A percentile compares a stretch with the other conserved stretches of the same genome.
Evolutionary conservation across 345 rosid genomes (phyloP).

Genomic region (Brassica nigra): DNA sequence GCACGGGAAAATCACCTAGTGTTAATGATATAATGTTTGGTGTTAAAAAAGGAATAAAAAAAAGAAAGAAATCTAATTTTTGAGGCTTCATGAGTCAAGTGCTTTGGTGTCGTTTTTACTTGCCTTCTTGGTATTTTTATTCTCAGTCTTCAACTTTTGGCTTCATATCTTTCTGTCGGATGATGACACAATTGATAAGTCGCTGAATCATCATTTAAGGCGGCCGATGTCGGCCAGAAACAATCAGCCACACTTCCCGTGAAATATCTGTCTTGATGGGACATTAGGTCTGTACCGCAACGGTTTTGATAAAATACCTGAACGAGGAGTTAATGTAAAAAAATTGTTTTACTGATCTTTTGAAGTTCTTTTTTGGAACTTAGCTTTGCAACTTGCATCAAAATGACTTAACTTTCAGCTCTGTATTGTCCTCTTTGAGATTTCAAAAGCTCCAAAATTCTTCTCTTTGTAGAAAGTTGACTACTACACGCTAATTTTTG

Average conservation of each 20-base stretch:
- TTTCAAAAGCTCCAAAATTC: neutral
- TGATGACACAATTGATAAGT: too few species aligned
- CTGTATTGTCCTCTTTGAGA: neutral
- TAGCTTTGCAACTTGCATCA: neutral
- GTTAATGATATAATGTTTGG: too few species aligned
- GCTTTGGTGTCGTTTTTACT: too few species aligned
- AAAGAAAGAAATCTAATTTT: too few species aligned
- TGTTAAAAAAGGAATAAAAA: too few species aligned
- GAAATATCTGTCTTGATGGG: neutral
- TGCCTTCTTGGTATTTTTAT: too few species aligned
- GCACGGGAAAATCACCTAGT: too few species aligned
- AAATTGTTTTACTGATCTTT: neutral
- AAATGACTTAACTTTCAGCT: neutral
- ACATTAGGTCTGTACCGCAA: neutral
- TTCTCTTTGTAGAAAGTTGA: neutral
- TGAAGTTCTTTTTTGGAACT: neutral
- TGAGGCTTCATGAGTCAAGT: too few species aligned
- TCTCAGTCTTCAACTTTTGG: too few species aligned
- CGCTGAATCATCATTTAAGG: neutral
- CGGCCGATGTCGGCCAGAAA: neutral
- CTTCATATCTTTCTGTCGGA: too few species aligned
- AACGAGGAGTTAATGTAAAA: neutral
- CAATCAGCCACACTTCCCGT: neutral
- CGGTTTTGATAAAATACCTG: neutral
- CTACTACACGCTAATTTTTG: constrained; percentile 32